Conservation (phyloP, 345 rosid species). For the Carallia pectinifolia region DNA sequence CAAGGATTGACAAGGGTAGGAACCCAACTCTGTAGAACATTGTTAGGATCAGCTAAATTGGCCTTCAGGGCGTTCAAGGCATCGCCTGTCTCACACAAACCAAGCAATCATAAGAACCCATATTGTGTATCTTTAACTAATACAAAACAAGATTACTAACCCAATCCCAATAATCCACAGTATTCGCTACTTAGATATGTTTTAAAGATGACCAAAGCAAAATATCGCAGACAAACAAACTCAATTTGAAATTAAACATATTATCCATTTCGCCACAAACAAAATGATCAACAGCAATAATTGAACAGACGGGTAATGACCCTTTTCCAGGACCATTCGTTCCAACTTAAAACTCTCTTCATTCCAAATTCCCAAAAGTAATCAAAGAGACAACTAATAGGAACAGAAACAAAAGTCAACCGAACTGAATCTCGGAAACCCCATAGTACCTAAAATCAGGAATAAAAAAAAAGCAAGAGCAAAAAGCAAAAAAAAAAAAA, state of each 20-base stretch:
- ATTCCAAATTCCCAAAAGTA: not conserved
- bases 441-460: not conserved
- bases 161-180: not conserved
- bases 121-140: not conserved
- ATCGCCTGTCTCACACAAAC: constrained; percentile 53
- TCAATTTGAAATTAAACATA: no score
- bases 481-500: not conserved
- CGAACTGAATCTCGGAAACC: constrained; percentile 9
- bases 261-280: no score
- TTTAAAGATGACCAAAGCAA: no score
- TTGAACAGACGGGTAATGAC: no score
- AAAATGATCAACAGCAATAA: no score
- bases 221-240: no score
- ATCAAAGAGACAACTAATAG: not conserved
- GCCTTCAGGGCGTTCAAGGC: constrained; percentile 74
- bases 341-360: not conserved
- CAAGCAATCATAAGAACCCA: not conserved
- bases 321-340: not conserved
- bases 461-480: not conserved
- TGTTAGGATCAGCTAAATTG: constrained; percentile 67
- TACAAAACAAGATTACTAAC: not conserved
- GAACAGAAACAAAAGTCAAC: constrained; percentile 5
- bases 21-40: constrained; percentile 80
- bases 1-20: constrained; percentile 73
- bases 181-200: not conserved